Evolutionary conservation across 257 asterid species (phyloP), one percentile per base, ranked within the genome.

Genomic region (Plantago ovata): DNA sequence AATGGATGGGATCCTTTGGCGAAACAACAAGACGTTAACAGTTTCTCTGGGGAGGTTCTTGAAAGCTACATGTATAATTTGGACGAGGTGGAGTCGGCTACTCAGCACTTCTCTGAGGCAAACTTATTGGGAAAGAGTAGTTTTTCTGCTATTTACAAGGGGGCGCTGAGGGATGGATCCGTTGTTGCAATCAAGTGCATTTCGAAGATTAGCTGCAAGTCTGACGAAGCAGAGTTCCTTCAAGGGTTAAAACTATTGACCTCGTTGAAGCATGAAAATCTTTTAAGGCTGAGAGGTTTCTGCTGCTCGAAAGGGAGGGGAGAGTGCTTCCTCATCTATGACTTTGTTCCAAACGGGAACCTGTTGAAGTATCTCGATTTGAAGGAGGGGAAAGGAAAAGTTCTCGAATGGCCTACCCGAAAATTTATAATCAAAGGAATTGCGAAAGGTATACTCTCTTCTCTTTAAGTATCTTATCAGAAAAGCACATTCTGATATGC

Each of bases 261-360:
- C 49, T 77, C 95, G 1, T 65, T 93, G 83, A 86, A 77, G 40
- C 97, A 93, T 24, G 94, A 86, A 39, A 89, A 93, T 69, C 78
- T 93, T 50, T 59, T 78, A 64, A 82, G 85, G 77, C 66, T 89
- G 77, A 81, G 97, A 79, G 99, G 99, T 62, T 86, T 93, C 61
- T 89, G 99, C 54, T 89, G 97, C 64, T 93, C 99, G 0, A 89
- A 84, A 70, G 95, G 91, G 5, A 72, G 99, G 40, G 99, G 97
- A 32, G 99, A 89, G 70, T 93, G 97, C 76, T 93, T 93, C 61
- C 96, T 93, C 33, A 67, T 93, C 50, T 89, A 89, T 0, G 96
- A 93, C 15, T 93, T 80, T 3, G 94, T 89, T 7, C 78, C 95
- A 0, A 84, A 93, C 10, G 99, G 96, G 50, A 89, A 76, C 67